Evolutionary conservation across 2,329 filamentous ascomycete species (phyloP).

Genomic region (Fusarium irregulare): DNA sequence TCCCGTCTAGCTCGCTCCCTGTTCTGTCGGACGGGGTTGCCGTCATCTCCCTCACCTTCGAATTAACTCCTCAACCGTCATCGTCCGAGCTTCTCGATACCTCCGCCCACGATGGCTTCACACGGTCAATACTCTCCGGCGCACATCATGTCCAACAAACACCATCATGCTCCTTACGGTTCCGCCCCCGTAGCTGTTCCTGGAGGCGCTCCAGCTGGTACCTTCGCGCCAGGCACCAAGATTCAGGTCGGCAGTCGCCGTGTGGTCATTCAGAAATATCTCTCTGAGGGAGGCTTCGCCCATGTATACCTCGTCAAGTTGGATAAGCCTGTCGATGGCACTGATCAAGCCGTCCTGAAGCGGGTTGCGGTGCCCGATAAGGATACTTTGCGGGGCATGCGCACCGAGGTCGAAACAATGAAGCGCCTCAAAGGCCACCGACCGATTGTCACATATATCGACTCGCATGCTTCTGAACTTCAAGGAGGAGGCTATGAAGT

Average conservation of each 20-base stretch:
- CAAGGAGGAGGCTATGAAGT: slow-evolving; percentile 96
- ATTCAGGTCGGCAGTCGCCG: slow-evolving; percentile 94
- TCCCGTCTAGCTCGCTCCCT: slow-evolving; percentile 30
- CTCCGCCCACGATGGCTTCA: slow-evolving; percentile 50
- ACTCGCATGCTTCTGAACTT: slow-evolving; percentile 96
- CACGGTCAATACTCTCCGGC: slow-evolving; percentile 51
- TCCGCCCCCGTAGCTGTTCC: slow-evolving; percentile 56
- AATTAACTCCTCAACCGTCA: slow-evolving; percentile 23
- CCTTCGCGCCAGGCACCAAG: slow-evolving; percentile 93
- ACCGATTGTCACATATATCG: slow-evolving; percentile 97
- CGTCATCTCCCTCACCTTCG: slow-evolving; percentile 30
- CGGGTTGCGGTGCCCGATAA: slow-evolving; percentile 97
- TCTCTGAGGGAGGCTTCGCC: slow-evolving; percentile 97
- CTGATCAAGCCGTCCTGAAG: slow-evolving; percentile 88
- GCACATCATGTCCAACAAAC: slow-evolving; percentile 48
- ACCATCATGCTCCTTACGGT: slow-evolving; percentile 59
- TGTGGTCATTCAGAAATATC: slow-evolving; percentile 94
- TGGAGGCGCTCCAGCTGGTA: slow-evolving; percentile 75
- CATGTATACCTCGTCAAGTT: slow-evolving; percentile 97
- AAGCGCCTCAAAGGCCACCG: slow-evolving; percentile 98
- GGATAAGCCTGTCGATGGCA: slow-evolving; percentile 78
- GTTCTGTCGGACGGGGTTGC: slow-evolving; percentile 34
- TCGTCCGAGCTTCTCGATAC: slow-evolving; percentile 5
- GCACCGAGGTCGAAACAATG: slow-evolving; percentile 99
- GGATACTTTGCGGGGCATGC: slow-evolving; percentile 92